These are phyloP conservation scores for Nigrograna mackinnonii DNA, from an alignment of 2,329 filamentous ascomycete species.

Conservation along the genomic window DNA sequence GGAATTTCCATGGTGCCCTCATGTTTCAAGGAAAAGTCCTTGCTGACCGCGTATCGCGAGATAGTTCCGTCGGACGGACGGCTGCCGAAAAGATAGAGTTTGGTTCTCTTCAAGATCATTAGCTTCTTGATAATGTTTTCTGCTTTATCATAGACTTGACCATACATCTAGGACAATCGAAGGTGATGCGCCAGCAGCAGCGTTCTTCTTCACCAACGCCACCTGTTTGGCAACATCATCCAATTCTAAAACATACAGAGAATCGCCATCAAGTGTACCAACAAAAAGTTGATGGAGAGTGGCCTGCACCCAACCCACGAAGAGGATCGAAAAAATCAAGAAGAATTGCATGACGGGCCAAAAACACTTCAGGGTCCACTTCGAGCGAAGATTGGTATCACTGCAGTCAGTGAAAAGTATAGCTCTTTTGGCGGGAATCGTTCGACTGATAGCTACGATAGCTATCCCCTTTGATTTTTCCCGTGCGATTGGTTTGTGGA, in stretches of 20 bases:
- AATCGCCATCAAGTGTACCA: slow-evolving; percentile 1
- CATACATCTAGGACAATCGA: slow-evolving; percentile 4
- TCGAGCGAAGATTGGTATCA: not conserved
- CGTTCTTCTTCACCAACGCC: slow-evolving; percentile 1
- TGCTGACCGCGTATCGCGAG: slow-evolving; percentile 16
- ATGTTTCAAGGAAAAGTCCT: slow-evolving; percentile 18
- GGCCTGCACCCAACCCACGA: slow-evolving; percentile 1
- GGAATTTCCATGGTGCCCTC: slow-evolving; percentile 21
- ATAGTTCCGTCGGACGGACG: slow-evolving; percentile 19
- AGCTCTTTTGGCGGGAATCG: not conserved
- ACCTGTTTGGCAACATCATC: slow-evolving; percentile 4
- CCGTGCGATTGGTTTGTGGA: not conserved
- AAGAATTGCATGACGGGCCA: not conserved
- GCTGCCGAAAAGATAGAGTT: slow-evolving; percentile 20
- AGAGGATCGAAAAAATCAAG: not conserved
- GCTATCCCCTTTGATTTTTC: not conserved
- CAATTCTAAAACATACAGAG: slow-evolving; percentile 1
- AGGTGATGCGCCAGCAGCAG: slow-evolving; percentile 1
- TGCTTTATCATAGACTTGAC: not conserved
- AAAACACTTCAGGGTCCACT: not conserved
- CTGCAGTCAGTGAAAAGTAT: not conserved
- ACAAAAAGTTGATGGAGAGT: slow-evolving; percentile 5
- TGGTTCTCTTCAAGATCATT: slow-evolving; percentile 12
- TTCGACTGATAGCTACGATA: not conserved
- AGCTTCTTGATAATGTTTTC: not conserved